phyloP scores from a whole-genome alignment of 371 early-diverging fungal species.

The Mortierella sp. region DNA sequence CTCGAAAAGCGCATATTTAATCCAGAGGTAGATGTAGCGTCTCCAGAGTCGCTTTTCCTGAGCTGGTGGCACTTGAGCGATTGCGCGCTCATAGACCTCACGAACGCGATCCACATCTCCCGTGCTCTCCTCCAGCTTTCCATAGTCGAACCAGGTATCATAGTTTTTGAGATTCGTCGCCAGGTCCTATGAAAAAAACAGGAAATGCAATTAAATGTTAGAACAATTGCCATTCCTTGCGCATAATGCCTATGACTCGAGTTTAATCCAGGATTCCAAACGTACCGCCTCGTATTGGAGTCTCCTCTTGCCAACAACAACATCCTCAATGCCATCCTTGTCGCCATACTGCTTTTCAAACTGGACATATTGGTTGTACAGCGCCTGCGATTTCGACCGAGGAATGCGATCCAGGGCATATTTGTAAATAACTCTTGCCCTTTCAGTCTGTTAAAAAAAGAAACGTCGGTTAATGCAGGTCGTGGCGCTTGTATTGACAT shows the following conservation, averaged over 20 bases:
- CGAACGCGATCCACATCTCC: constrained; percentile 83
- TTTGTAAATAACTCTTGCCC: constrained; percentile 96
- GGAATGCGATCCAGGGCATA: constrained; percentile 93
- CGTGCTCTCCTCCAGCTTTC: constrained; percentile 86
- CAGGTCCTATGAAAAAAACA: constrained; percentile 65
- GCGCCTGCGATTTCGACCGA: constrained; percentile 83
- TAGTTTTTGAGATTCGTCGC: constrained; percentile 88
- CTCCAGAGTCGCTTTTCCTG: constrained; percentile 96
- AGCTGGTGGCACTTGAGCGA: constrained; percentile 89
- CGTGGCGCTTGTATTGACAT: neutral
- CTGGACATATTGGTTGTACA: constrained; percentile 93
- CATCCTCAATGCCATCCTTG: constrained; percentile 89
- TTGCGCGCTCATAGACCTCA: constrained; percentile 97
- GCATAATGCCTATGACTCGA: neutral
- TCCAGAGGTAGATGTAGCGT: constrained; percentile 98
- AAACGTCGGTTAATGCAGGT: neutral
- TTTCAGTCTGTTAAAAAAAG: constrained; percentile 70
- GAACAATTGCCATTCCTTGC: neutral
- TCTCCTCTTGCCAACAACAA: constrained; percentile 89
- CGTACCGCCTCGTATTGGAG: constrained; percentile 88
- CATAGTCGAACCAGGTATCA: constrained; percentile 97
- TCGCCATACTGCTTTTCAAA: constrained; percentile 98
- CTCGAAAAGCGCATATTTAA: constrained; percentile 96
- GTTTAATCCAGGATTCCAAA: neutral
- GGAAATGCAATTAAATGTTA: neutral